Conservation (phyloP, 2,329 filamentous ascomycete genomes). For the Sporothrix sp. region DNA sequence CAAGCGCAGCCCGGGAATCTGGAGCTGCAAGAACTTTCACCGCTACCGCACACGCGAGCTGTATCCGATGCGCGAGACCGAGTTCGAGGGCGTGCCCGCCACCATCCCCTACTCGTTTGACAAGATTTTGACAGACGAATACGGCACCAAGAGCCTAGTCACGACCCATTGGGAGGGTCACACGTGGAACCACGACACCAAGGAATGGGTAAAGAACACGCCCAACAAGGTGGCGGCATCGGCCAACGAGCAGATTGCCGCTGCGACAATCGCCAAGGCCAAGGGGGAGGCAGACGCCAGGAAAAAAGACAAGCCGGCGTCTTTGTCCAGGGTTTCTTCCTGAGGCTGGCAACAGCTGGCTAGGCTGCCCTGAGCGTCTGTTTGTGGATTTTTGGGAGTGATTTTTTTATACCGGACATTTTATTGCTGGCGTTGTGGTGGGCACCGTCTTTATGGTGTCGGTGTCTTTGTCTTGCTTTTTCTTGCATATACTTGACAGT, state of each 20-base stretch:
- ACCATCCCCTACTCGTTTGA: slow-evolving; percentile 62
- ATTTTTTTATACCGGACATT: not conserved
- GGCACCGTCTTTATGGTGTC: not conserved
- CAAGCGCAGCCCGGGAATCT: slow-evolving; percentile 49
- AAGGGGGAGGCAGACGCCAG: not conserved
- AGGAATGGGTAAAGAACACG: slow-evolving; percentile 39
- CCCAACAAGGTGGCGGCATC: not conserved
- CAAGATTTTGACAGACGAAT: slow-evolving; percentile 55
- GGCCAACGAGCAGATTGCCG: not conserved
- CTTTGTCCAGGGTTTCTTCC: not conserved
- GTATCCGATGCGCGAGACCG: slow-evolving; percentile 63
- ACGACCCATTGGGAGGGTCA: slow-evolving; percentile 53
- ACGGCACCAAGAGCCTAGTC: slow-evolving; percentile 50
- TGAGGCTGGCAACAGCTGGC: too few species aligned
- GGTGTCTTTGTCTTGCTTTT: not conserved
- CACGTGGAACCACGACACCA: slow-evolving; percentile 46
- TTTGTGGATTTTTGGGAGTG: too few species aligned
- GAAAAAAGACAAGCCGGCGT: not conserved
- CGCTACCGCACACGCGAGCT: slow-evolving; percentile 60
- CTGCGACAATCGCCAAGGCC: not conserved
- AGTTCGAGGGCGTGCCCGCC: slow-evolving; percentile 64
- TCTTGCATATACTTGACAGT: too few species aligned
- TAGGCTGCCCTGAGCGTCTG: too few species aligned
- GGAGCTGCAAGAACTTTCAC: slow-evolving; percentile 75
- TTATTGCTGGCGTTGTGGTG: not conserved